Conservation (phyloP, 768 basidiomycete genomes). For the Neoboletus subvelutipes region DNA sequence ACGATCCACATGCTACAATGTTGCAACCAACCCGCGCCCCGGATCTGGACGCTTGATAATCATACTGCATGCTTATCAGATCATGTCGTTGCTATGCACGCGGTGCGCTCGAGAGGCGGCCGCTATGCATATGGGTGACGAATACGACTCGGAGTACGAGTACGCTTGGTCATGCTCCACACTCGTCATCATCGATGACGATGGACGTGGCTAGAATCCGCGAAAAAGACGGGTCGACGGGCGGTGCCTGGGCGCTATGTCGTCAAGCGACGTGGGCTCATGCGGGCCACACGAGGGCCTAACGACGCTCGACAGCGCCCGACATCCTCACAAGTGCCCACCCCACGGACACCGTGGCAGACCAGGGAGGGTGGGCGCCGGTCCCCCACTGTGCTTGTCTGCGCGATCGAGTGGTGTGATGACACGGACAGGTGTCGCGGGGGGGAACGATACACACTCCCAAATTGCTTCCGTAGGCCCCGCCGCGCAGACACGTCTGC, state of each 20-base stretch:
- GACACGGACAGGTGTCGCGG: not conserved
- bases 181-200: not conserved
- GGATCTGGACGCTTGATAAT: not conserved
- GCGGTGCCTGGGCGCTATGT: not conserved
- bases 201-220: not conserved
- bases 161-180: not conserved
- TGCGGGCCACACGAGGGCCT: not conserved
- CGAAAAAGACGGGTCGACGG: not conserved
- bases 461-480: not conserved
- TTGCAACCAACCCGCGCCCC: not conserved
- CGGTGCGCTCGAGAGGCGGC: not conserved
- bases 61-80: not conserved
- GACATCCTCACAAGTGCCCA: not conserved
- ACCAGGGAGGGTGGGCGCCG: no score
- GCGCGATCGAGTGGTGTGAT: not conserved
- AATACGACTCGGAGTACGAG: not conserved
- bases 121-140: not conserved
- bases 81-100: slow-evolving; percentile 8
- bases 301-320: not conserved
- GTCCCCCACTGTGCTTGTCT: not conserved
- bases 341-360: not conserved
- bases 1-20: not conserved
- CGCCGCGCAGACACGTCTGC: not conserved
- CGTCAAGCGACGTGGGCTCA: not conserved
- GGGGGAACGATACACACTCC: not conserved